These are phyloP conservation scores for Flaveria ramosissima DNA, from an alignment of 129 eudicot species.

Conservation along the genomic window DNA sequence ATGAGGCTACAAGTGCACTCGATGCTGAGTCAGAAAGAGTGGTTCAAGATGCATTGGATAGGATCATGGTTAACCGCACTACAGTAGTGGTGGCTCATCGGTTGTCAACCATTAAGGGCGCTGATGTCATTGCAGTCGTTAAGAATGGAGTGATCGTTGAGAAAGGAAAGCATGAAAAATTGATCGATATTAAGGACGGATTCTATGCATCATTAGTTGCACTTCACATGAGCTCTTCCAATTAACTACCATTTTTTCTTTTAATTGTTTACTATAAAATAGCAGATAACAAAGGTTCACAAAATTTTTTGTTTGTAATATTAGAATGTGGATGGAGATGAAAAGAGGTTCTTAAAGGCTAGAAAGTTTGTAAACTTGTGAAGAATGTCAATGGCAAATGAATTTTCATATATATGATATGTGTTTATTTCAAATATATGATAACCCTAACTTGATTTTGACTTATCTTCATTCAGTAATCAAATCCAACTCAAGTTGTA, in stretches of 20 bases:
- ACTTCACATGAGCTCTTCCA: constrained; percentile 20
- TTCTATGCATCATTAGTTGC: constrained; percentile 24
- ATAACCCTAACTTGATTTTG: neutral
- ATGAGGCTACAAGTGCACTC: constrained; percentile 27
- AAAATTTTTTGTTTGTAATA: constrained; percentile 1
- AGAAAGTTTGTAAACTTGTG: constrained; percentile 1
- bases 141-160: constrained; percentile 29
- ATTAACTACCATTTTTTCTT: constrained; percentile 1
- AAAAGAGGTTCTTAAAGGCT: neutral
- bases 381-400: neutral
- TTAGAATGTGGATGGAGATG: neutral
- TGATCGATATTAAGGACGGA: constrained; percentile 8
- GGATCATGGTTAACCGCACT: constrained; percentile 29
- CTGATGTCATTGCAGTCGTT: constrained; percentile 21
- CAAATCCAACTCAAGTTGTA: no score
- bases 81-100: constrained; percentile 31
- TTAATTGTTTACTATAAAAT: neutral
- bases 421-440: neutral
- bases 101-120: constrained; percentile 21
- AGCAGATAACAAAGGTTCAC: neutral
- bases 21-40: constrained; percentile 31
- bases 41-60: constrained; percentile 31
- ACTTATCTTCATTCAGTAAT: no score
- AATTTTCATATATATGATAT: neutral
- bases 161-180: constrained; percentile 21